A percentile compares a stretch with the other conserved stretches of the same genome.
phyloP scores from a whole-genome alignment of 352 stramenopile species.

The Phytopythium cucurbitacearum region DNA sequence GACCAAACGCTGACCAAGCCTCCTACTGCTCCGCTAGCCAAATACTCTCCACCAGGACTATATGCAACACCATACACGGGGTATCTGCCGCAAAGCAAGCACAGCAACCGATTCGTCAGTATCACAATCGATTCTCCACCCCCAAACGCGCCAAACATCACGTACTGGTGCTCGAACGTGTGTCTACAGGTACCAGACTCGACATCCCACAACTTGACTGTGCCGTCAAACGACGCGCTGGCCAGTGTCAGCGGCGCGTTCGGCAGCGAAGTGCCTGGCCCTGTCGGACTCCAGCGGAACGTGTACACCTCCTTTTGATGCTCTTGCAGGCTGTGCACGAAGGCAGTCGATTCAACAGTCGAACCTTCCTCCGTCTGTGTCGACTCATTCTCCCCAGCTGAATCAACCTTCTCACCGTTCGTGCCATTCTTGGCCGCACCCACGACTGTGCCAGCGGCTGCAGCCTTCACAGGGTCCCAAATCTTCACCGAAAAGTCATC shows the following conservation, averaged over 20 bases:
- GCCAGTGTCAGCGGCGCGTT: constrained; percentile 81
- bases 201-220: constrained; percentile 93
- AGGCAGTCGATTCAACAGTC: constrained; percentile 25
- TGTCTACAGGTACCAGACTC: constrained; percentile 87
- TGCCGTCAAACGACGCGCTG: constrained; percentile 95
- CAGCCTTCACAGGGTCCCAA: constrained; percentile 79
- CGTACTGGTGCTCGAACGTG: constrained; percentile 92
- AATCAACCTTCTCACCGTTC: constrained; percentile 20
- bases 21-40: constrained; percentile 96
- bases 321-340: constrained; percentile 84
- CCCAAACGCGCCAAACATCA: constrained; percentile 27
- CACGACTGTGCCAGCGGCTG: neutral
- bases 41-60: constrained; percentile 88
- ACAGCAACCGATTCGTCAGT: constrained; percentile 12
- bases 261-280: constrained; percentile 54
- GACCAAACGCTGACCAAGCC: constrained; percentile 98
- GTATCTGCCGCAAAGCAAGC: constrained; percentile 35
- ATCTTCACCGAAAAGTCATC: constrained; percentile 98
- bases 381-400: constrained; percentile 19
- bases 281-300: constrained; percentile 90
- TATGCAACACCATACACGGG: constrained; percentile 87
- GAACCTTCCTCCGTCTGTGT: constrained; percentile 16
- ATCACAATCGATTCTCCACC: constrained; percentile 5
- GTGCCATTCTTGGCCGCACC: constrained; percentile 15
- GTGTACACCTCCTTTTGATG: constrained; percentile 94